Conservation (phyloP, 768 basidiomycete genomes). For the Lyophyllum semitale region DNA sequence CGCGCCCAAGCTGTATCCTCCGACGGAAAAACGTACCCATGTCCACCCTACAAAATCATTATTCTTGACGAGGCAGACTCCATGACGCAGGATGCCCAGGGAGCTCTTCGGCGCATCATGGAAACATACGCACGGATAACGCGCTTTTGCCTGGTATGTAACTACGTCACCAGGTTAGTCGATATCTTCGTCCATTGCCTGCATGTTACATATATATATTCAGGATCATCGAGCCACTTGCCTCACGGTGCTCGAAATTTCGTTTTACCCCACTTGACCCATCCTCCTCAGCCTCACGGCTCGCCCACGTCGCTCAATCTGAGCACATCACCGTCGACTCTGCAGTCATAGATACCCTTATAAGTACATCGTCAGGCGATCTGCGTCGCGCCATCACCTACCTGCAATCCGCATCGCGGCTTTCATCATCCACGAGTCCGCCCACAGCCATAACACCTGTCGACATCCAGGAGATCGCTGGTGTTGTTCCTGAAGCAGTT, state of each 20-base stretch:
- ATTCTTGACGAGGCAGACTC: slow-evolving; percentile 99
- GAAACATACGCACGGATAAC: slow-evolving; percentile 98
- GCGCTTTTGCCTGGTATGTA: slow-evolving; percentile 96
- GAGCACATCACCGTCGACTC: slow-evolving; percentile 66
- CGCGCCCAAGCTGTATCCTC: slow-evolving; percentile 74
- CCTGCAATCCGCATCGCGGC: slow-evolving; percentile 90
- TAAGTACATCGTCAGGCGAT: slow-evolving; percentile 85
- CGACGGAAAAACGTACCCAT: slow-evolving; percentile 85
- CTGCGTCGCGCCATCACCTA: slow-evolving; percentile 97
- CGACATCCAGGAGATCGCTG: slow-evolving; percentile 96
- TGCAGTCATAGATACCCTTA: slow-evolving; percentile 70
- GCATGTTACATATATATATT: background rate
- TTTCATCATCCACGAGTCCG: slow-evolving; percentile 73
- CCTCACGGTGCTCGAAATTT: slow-evolving; percentile 99
- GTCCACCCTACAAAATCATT: slow-evolving; percentile 98
- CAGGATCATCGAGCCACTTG: slow-evolving; percentile 97
- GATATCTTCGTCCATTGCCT: background rate
- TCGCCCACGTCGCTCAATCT: slow-evolving; percentile 76
- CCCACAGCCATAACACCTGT: slow-evolving; percentile 71
- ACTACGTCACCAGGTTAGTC: slow-evolving; percentile 93
- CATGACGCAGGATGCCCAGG: slow-evolving; percentile 99
- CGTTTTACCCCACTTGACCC: slow-evolving; percentile 92
- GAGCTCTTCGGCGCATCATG: slow-evolving; percentile 97
- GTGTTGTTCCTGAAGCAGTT: slow-evolving; percentile 81
- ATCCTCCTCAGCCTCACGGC: slow-evolving; percentile 69